Conservation (phyloP, 805 yeast species). For the Yarrowia phangngaensis region DNA sequence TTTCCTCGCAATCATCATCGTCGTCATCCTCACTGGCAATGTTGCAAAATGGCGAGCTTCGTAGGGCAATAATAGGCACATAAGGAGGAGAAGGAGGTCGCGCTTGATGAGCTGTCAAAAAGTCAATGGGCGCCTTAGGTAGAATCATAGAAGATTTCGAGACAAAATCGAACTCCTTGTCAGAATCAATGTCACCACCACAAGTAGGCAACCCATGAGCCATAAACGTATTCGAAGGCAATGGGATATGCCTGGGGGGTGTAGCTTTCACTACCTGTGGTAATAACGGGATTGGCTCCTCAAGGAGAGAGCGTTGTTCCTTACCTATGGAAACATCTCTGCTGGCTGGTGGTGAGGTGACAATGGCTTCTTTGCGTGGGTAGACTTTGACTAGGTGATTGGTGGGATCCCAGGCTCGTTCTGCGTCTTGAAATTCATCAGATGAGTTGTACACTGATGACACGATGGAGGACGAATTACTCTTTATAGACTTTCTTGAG, state of each 20-base stretch:
- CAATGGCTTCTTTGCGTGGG: background rate
- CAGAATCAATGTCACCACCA: conserved; percentile 3
- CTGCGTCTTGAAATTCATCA: conserved; percentile 19
- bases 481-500: conserved; percentile 4
- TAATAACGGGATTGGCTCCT: too few relatives aligned
- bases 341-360: too few relatives aligned
- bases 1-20: background rate
- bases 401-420: conserved; percentile 15
- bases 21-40: background rate
- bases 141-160: background rate
- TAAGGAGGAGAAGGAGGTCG: conserved; percentile 19
- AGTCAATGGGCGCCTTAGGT: conserved; percentile 14
- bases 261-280: too few relatives aligned
- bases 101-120: background rate
- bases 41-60: background rate
- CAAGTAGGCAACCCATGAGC: conserved; percentile 10
- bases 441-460: conserved; percentile 24
- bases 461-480: background rate
- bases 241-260: background rate
- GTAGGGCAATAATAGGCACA: background rate
- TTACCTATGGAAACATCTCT: background rate
- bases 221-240: conserved; percentile 5
- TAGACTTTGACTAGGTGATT: background rate
- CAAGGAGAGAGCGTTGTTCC: background rate
- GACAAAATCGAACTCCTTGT: conserved; percentile 8